Conservation (phyloP, 352 stramenopile species). For the Globisporangium splendens region DNA sequence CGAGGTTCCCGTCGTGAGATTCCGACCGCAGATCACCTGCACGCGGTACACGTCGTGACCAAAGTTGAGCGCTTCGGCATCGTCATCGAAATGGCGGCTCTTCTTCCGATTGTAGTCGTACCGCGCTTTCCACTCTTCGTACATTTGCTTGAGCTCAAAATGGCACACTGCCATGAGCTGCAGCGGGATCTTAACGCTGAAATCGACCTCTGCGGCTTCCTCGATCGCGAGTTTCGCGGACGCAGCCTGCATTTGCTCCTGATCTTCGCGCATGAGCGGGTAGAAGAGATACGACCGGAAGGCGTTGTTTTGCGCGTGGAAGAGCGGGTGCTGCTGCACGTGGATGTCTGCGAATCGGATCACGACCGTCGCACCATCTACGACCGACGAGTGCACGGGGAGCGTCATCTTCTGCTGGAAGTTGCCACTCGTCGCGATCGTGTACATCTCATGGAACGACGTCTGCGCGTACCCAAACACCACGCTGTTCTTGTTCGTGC, state of each 20-base stretch:
- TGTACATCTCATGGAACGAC: conserved; percentile 78
- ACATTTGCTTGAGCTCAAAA: conserved; percentile 66
- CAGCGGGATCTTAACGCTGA: conserved; percentile 76
- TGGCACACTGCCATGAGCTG: conserved; percentile 75
- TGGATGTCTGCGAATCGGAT: conserved; percentile 54
- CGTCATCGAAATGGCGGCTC: conserved; percentile 74
- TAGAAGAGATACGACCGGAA: conserved; percentile 70
- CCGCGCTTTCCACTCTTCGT: conserved; percentile 61
- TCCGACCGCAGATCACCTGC: conserved; percentile 60
- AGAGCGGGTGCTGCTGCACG: conserved; percentile 46
- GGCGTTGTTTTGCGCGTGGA: conserved; percentile 39
- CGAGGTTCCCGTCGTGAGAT: conserved; percentile 24
- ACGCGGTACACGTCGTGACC: conserved; percentile 78
- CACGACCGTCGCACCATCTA: conserved; percentile 58
- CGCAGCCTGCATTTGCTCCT: conserved; percentile 36
- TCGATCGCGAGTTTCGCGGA: conserved; percentile 71
- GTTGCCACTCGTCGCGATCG: conserved; percentile 53
- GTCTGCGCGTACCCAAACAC: conserved; percentile 69
- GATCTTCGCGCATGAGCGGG: conserved; percentile 50
- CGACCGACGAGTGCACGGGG: conserved; percentile 56
- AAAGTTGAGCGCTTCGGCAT: conserved; percentile 73
- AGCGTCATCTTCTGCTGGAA: conserved; percentile 63
- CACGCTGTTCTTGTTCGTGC: conserved; percentile 59
- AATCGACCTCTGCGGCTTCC: conserved; percentile 73
- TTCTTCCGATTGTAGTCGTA: conserved; percentile 85